Percentiles rank a stretch among this genome's conserved stretches.
phyloP scores from a whole-genome alignment of 73 alveolate species.

The Effrenium voratum region DNA sequence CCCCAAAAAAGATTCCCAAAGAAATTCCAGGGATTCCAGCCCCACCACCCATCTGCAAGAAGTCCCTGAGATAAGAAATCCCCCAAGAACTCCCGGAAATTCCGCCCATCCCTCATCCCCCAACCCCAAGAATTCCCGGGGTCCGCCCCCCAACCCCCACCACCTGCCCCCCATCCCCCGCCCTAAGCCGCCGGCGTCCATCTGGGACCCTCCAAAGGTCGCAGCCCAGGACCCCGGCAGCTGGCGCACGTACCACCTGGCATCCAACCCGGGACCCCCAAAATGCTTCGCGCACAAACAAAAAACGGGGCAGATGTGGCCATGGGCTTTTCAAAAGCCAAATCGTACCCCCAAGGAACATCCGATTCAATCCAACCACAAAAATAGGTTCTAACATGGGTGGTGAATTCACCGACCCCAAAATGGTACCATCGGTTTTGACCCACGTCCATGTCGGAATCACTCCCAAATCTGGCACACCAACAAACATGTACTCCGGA shows the following conservation, averaged over 20 bases:
- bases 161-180: too few relatives aligned
- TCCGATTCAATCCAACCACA: neutral
- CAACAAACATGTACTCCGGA: too few relatives aligned
- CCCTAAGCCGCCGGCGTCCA: too few relatives aligned
- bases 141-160: too few relatives aligned
- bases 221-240: conserved; percentile 89
- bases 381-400: neutral
- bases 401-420: neutral
- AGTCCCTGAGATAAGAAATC: neutral
- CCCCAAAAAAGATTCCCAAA: neutral
- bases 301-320: neutral
- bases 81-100: neutral
- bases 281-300: neutral
- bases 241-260: conserved; percentile 51
- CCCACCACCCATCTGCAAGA: neutral
- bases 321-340: neutral
- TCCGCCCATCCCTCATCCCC: too few relatives aligned
- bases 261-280: neutral
- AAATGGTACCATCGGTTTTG: neutral
- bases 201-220: conserved; percentile 81
- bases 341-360: neutral
- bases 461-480: too few relatives aligned
- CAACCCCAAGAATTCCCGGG: too few relatives aligned
- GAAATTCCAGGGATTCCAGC: neutral
- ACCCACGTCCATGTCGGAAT: too few relatives aligned